phyloP scores from a whole-genome alignment of 2,329 filamentous ascomycete genomes.

The Colletotrichum tofieldiae region DNA sequence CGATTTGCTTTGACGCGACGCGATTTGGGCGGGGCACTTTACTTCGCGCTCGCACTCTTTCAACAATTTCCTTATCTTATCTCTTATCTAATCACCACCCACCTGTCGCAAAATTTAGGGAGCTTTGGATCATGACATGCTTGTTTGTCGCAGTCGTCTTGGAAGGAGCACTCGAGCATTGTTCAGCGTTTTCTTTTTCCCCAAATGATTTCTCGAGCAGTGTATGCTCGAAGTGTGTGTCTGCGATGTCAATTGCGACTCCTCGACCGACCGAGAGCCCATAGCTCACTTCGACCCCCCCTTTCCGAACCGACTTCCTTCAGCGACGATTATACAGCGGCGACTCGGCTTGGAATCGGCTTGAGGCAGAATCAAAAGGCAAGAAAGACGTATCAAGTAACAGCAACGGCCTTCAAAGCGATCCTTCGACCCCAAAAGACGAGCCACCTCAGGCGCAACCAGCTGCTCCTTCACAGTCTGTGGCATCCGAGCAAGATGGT shows the following conservation, averaged over 20 bases:
- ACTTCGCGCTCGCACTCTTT: slow-evolving; percentile 6
- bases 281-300: slow-evolving; percentile 20
- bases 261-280: slow-evolving; percentile 33
- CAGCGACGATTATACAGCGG: slow-evolving; percentile 34
- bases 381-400: background rate
- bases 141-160: slow-evolving; percentile 9
- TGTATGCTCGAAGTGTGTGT: slow-evolving; percentile 53
- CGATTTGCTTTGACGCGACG: slow-evolving; percentile 20
- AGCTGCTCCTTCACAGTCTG: background rate
- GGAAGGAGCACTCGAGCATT: slow-evolving; percentile 3
- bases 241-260: slow-evolving; percentile 53
- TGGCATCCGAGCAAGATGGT: background rate
- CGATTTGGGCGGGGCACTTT: slow-evolving; percentile 30
- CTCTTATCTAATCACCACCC: slow-evolving; percentile 44
- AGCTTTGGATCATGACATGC: slow-evolving; percentile 24
- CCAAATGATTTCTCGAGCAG: slow-evolving; percentile 56
- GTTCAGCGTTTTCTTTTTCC: slow-evolving; percentile 19
- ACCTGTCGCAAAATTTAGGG: slow-evolving; percentile 38
- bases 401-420: background rate
- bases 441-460: background rate
- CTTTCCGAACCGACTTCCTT: slow-evolving; percentile 18
- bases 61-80: slow-evolving; percentile 21
- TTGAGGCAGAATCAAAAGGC: slow-evolving; percentile 4
- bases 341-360: slow-evolving; percentile 31
- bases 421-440: background rate